Percentiles rank a stretch among this genome's conserved stretches.
These are phyloP conservation scores for Coemansia sp. DNA, from an alignment of 192 early-diverging fungal species.

Conservation along the genomic window DNA sequence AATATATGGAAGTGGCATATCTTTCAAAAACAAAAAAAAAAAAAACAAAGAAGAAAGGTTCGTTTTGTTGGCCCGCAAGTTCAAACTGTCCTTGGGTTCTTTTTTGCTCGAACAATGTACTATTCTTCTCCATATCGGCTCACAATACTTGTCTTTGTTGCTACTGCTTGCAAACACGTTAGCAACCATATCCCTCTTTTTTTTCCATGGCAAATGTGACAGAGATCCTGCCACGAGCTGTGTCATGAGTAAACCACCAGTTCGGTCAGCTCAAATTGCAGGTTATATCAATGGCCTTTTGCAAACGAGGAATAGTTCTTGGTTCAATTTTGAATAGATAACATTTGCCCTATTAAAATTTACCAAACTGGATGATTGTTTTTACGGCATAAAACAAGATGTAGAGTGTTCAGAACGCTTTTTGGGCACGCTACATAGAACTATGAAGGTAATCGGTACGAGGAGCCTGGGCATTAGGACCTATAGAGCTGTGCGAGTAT, in stretches of 20 bases:
- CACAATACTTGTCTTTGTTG: conserved; percentile 1
- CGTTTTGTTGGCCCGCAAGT: neutral
- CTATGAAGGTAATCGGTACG: conserved; percentile 27
- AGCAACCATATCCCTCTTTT: neutral
- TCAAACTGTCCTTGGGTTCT: neutral
- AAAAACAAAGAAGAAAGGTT: neutral
- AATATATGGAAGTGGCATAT: conserved; percentile 42
- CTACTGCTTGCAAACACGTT: too few relatives aligned
- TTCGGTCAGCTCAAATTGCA: too few relatives aligned
- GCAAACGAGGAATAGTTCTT: too few relatives aligned
- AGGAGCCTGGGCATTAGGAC: neutral
- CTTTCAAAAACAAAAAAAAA: neutral
- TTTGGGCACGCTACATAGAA: too few relatives aligned
- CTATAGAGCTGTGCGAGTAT: conserved; percentile 3
- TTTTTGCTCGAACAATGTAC: conserved; percentile 8
- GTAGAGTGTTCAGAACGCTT: too few relatives aligned
- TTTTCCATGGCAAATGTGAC: neutral
- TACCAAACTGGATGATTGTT: too few relatives aligned
- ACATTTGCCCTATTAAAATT: too few relatives aligned
- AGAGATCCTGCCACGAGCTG: too few relatives aligned
- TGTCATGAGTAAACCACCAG: too few relatives aligned
- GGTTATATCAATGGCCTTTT: too few relatives aligned
- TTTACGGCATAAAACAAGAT: too few relatives aligned
- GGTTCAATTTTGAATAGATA: too few relatives aligned
- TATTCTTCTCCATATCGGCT: conserved; percentile 11